These are phyloP conservation scores for Yarrowia deformans DNA, from an alignment of 805 yeast genomes.

Conservation along the genomic window DNA sequence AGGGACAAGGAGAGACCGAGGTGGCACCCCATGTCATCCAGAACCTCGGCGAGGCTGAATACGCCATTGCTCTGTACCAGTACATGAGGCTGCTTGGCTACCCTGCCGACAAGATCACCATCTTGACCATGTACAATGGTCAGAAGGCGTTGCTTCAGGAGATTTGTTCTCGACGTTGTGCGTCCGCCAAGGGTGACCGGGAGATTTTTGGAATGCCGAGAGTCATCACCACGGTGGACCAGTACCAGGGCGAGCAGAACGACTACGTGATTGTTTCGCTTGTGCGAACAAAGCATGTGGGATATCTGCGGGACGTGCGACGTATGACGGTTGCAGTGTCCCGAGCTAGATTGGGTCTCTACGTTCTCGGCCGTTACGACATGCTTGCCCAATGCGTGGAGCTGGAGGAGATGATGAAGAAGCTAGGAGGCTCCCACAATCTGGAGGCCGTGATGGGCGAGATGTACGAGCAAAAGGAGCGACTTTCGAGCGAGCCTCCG, in stretches of 20 bases:
- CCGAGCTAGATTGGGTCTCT: conserved; percentile 51
- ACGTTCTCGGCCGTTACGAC: conserved; percentile 47
- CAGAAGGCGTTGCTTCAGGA: conserved; percentile 57
- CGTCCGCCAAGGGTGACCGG: conserved; percentile 14
- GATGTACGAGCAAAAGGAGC: conserved; percentile 35
- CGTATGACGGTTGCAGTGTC: conserved; percentile 48
- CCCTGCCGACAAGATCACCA: conserved; percentile 51
- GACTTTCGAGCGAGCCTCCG: not conserved
- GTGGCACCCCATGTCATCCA: conserved; percentile 48
- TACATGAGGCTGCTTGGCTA: conserved; percentile 59
- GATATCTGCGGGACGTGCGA: conserved; percentile 46
- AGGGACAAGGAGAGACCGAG: conserved; percentile 49
- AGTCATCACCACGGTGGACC: conserved; percentile 48
- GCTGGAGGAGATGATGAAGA: conserved; percentile 39
- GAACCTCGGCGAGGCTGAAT: conserved; percentile 60
- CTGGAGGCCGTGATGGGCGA: conserved; percentile 33
- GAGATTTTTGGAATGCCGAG: conserved; percentile 48
- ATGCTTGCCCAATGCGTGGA: conserved; percentile 42
- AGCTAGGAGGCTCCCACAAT: conserved; percentile 26
- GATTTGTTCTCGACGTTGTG: conserved; percentile 51
- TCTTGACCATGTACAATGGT: conserved; percentile 54
- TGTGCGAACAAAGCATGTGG: conserved; percentile 49
- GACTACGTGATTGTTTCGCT: conserved; percentile 52
- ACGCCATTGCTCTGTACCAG: conserved; percentile 55
- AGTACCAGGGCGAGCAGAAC: conserved; percentile 47